Evolutionary conservation across 495 filamentous ascomycete genomes (phyloP).

Genomic region (Neurospora sp.): DNA sequence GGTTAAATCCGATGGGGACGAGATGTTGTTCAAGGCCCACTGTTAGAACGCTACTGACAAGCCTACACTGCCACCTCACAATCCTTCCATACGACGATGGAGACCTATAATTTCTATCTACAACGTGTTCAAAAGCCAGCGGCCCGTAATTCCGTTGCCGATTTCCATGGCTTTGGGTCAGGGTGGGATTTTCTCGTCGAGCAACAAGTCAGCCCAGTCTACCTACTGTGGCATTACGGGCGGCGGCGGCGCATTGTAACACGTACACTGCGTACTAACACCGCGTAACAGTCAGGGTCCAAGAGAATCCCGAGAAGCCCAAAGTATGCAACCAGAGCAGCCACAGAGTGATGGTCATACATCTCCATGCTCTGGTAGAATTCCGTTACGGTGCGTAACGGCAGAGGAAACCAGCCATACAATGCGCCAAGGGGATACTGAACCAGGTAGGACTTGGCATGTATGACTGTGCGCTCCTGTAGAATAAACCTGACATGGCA

Average conservation of each 20-base stretch:
- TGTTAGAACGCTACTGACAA: not conserved
- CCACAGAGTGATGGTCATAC: not conserved
- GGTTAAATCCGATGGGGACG: not conserved
- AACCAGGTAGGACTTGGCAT: not conserved
- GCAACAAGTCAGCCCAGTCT: not conserved
- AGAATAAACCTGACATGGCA: not conserved
- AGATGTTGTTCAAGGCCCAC: not conserved
- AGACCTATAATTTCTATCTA: not conserved
- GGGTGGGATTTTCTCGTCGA: not conserved
- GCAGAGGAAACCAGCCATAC: not conserved
- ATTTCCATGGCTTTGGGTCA: not conserved
- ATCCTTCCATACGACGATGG: not conserved
- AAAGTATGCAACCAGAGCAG: not conserved
- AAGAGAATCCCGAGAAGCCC: not conserved
- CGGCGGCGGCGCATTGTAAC: not conserved
- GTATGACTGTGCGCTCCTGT: not conserved
- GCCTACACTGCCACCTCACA: not conserved
- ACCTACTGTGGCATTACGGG: not conserved
- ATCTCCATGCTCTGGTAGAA: not conserved
- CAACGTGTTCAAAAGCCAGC: not conserved
- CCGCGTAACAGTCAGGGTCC: not conserved
- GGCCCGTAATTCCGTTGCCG: not conserved
- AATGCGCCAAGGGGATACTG: not conserved
- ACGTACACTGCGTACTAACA: not conserved
- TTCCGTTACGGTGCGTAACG: not conserved